These are phyloP conservation scores for Dothiorella sarmentorum DNA, from an alignment of 2,329 filamentous ascomycete genomes.

Conservation along the genomic window DNA sequence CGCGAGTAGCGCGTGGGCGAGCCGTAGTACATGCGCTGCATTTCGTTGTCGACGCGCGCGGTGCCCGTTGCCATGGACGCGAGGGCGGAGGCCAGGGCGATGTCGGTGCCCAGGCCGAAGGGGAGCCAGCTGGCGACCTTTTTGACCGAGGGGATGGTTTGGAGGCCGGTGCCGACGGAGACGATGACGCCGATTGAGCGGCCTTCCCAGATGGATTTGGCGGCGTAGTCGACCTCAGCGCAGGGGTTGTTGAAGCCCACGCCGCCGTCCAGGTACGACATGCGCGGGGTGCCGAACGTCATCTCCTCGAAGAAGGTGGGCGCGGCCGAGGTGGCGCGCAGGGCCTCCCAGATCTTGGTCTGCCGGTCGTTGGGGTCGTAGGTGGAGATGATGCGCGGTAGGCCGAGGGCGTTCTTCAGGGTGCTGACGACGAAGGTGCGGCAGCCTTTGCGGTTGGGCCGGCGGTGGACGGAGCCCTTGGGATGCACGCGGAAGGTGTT, in stretches of 20 bases:
- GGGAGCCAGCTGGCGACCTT: slow-evolving; percentile 38
- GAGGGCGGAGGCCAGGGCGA: slow-evolving; percentile 35
- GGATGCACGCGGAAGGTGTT: slow-evolving; percentile 32
- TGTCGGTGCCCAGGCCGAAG: slow-evolving; percentile 38
- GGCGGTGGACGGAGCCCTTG: slow-evolving; percentile 33
- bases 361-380: slow-evolving; percentile 40
- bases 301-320: slow-evolving; percentile 30
- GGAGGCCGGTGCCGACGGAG: slow-evolving; percentile 36
- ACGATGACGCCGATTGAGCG: slow-evolving; percentile 35
- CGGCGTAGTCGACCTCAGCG: slow-evolving; percentile 22
- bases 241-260: slow-evolving; percentile 24
- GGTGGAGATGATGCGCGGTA: slow-evolving; percentile 36
- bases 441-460: slow-evolving; percentile 33
- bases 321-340: slow-evolving; percentile 31
- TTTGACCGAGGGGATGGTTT: slow-evolving; percentile 38
- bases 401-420: slow-evolving; percentile 37
- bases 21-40: slow-evolving; percentile 40
- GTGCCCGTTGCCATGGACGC: slow-evolving; percentile 39
- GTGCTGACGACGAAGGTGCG: slow-evolving; percentile 39
- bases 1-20: slow-evolving; percentile 36
- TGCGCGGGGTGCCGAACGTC: slow-evolving; percentile 27
- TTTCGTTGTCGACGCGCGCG: slow-evolving; percentile 39
- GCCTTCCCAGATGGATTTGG: slow-evolving; percentile 22
- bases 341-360: slow-evolving; percentile 31
- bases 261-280: slow-evolving; percentile 24